Evolutionary conservation across 768 basidiomycete species (phyloP).

Genomic region (Lentinula aciculospora): DNA sequence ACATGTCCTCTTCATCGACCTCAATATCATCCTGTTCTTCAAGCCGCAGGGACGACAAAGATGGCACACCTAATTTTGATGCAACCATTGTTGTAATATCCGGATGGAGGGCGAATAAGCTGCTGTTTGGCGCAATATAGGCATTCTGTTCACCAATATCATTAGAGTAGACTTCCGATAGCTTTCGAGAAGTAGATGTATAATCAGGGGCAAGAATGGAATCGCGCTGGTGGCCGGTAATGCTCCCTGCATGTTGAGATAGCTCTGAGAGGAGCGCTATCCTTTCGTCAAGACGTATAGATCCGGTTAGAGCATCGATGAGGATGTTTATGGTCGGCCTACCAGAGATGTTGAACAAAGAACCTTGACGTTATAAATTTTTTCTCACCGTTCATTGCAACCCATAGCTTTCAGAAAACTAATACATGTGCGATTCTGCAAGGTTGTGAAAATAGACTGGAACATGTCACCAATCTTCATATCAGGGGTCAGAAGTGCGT

Average conservation of each 20-base stretch:
- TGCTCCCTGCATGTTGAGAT: neutral
- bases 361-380: neutral
- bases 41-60: slow-evolving; percentile 13
- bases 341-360: neutral
- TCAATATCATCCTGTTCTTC: slow-evolving; percentile 18
- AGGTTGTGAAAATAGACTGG: neutral
- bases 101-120: slow-evolving; percentile 3
- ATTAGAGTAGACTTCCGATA: slow-evolving; percentile 29
- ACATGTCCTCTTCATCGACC: slow-evolving; percentile 32
- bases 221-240: slow-evolving; percentile 17
- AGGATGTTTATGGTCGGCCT: slow-evolving; percentile 1
- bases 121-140: neutral
- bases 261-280: neutral
- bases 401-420: slow-evolving; percentile 7
- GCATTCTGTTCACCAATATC: slow-evolving; percentile 26
- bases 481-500: neutral
- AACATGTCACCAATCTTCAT: neutral
- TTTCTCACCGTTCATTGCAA: neutral
- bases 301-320: neutral
- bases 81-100: slow-evolving; percentile 10
- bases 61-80: slow-evolving; percentile 9
- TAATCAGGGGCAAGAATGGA: slow-evolving; percentile 31
- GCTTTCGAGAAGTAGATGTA: slow-evolving; percentile 18
- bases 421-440: neutral
- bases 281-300: neutral